These are phyloP conservation scores for Neurospora sp. DNA, from an alignment of 495 filamentous ascomycete genomes.

Conservation along the genomic window DNA sequence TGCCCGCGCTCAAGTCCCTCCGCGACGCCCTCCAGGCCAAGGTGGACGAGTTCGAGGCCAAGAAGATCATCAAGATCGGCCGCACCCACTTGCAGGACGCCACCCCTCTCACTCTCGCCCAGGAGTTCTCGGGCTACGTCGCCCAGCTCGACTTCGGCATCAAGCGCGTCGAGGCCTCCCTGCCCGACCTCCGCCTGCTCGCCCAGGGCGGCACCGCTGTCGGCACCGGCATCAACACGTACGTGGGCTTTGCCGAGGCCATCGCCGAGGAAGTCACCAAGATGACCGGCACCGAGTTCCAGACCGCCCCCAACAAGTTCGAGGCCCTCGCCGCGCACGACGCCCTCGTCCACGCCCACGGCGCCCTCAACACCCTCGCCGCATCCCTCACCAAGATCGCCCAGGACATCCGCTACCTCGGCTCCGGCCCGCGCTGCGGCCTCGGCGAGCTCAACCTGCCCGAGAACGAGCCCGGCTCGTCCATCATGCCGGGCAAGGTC, in stretches of 20 bases:
- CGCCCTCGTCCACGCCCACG: slow-evolving; percentile 86
- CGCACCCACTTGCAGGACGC: slow-evolving; percentile 97
- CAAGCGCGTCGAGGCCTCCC: slow-evolving; percentile 69
- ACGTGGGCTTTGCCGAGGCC: slow-evolving; percentile 86
- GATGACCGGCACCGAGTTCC: slow-evolving; percentile 87
- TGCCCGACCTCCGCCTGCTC: slow-evolving; percentile 77
- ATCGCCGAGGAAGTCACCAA: slow-evolving; percentile 84
- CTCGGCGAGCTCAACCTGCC: slow-evolving; percentile 86
- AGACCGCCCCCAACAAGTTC: slow-evolving; percentile 98
- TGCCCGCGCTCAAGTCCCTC: slow-evolving; percentile 74
- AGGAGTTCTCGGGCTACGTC: slow-evolving; percentile 97
- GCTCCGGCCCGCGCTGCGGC: slow-evolving; percentile 90
- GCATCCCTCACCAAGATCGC: slow-evolving; percentile 95
- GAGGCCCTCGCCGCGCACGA: slow-evolving; percentile 97
- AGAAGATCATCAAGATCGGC: slow-evolving; percentile 94
- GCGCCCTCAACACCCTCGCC: slow-evolving; percentile 88
- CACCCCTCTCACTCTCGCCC: slow-evolving; percentile 88
- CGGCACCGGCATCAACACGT: slow-evolving; percentile 95
- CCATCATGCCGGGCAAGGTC: slow-evolving; percentile 99
- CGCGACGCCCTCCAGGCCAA: slow-evolving; percentile 77
- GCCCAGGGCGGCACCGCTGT: slow-evolving; percentile 97
- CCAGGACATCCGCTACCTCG: slow-evolving; percentile 94
- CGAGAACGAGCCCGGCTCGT: slow-evolving; percentile 94
- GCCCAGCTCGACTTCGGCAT: slow-evolving; percentile 86
- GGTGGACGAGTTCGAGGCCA: slow-evolving; percentile 74